Base-by-base conservation (phyloP, 768 basidiomycete species). In the Termitomyces titanicus region DNA sequence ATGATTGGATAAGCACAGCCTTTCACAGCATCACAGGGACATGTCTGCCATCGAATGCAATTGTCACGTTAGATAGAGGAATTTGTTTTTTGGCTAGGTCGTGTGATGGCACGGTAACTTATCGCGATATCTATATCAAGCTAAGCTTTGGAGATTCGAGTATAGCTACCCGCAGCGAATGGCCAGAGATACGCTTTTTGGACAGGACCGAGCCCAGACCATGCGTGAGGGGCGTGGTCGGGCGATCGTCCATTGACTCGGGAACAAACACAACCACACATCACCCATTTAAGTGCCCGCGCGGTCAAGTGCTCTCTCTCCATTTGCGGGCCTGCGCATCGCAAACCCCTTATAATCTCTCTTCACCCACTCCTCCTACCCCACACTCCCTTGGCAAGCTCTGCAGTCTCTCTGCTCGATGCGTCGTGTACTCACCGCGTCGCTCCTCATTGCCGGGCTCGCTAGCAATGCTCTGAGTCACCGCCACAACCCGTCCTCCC, bases 341-440 rank as follows among this genome's bases (percentile, higher is more conserved):
- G 58, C 58, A 62, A 63, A 52, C 60, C 59, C 60, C 61, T 61
- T 58, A 50, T 57, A 47, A 49, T 51, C 54, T 11, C 40, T 51
- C 33, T 42, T 53, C 52, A 33, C 45, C 33, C 54, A 47, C 59
- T 24, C 27, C 43, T 51, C 15, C 53, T 43, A 42, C 48, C 31
- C 54, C n/a, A 22, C 38, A 10, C 17, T 52, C 34, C 37, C 49
- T 56, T 15, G 24, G 15, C 38, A 13, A n/a, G 42, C 51, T 53
- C 54, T 40, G 29, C 42, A 53, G 52, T n/a, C 20, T 31, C 1
- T 34, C 38, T 37, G 15, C 33, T 35, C 45, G 59, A 88, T 88
- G 86, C 84, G 85, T 66, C 77, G 80, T 72, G 79, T 86, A 58
- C 72, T 85, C 63, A 80, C 82, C 61, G 83, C 84, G 65, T 83